Conservation (phyloP, 345 rosid genomes). For the Microthlaspi erraticum region DNA sequence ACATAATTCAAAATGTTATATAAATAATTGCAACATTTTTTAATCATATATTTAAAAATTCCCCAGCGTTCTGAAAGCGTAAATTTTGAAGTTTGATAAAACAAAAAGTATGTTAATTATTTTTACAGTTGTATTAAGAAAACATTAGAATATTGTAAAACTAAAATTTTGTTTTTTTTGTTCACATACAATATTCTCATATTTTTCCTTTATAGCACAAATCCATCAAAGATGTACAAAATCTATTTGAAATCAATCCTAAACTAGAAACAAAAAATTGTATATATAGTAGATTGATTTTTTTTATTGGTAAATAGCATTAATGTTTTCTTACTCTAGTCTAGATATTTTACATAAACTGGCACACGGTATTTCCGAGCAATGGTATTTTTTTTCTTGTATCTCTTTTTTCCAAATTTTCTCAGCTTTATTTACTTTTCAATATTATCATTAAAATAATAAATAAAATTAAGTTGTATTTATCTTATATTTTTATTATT, state of each 20-base stretch:
- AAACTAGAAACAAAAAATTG: slow-evolving; percentile 24
- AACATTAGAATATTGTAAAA: background rate
- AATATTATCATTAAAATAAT: slow-evolving; percentile 25
- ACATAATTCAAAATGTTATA: background rate
- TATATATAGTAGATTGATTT: background rate
- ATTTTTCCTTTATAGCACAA: slow-evolving; percentile 13
- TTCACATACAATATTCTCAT: slow-evolving; percentile 5
- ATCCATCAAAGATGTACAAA: slow-evolving; percentile 27
- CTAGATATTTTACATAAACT: slow-evolving; percentile 42
- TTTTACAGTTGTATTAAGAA: too few relatives aligned
- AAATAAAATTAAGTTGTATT: slow-evolving; percentile 9
- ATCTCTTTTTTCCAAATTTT: slow-evolving; percentile 27
- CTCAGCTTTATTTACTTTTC: slow-evolving; percentile 16
- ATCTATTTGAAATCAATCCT: slow-evolving; percentile 35
- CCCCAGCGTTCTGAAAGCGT: background rate
- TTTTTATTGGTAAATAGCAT: slow-evolving; percentile 30
- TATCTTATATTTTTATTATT: slow-evolving; percentile 28
- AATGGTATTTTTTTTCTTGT: slow-evolving; percentile 21
- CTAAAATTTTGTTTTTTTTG: background rate
- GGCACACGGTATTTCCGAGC: slow-evolving; percentile 23
- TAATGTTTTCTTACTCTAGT: slow-evolving; percentile 18
- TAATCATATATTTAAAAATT: background rate
- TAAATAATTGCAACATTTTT: slow-evolving; percentile 6
- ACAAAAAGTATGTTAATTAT: too few relatives aligned
- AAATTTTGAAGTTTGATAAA: slow-evolving; percentile 4